Conservation (phyloP, 345 rosid genomes). For the Populus euphratica region DNA sequence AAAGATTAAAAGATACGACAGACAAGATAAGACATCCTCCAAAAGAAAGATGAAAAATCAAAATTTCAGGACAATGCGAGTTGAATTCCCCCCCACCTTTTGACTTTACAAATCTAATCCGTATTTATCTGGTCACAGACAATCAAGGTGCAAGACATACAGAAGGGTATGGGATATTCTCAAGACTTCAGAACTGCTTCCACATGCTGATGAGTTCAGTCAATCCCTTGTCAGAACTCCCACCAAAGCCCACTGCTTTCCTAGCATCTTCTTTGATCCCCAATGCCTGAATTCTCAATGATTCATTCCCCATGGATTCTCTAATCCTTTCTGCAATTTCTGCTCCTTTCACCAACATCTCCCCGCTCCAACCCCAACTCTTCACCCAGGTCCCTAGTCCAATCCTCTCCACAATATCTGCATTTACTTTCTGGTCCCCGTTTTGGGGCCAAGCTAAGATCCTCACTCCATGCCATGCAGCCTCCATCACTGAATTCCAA, state of each 20-base stretch:
- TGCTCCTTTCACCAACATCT: constrained; percentile 8
- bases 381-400: neutral
- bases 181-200: neutral
- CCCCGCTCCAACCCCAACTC: constrained; percentile 13
- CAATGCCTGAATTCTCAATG: constrained; percentile 17
- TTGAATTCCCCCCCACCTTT: too few relatives aligned
- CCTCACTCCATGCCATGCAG: constrained; percentile 34
- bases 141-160: neutral
- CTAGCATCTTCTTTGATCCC: constrained; percentile 30
- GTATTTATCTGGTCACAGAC: neutral
- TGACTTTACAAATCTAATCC: too few relatives aligned
- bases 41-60: too few relatives aligned
- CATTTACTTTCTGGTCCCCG: constrained; percentile 38
- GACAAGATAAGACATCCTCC: too few relatives aligned
- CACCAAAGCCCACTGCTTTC: constrained; percentile 29
- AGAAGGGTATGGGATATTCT: neutral
- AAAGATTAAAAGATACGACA: neutral
- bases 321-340: constrained; percentile 7
- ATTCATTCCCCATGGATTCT: constrained; percentile 31
- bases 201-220: constrained; percentile 2
- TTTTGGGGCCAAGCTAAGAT: constrained; percentile 43
- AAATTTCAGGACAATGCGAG: neutral
- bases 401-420: neutral
- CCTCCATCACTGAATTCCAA: constrained; percentile 50
- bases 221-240: constrained; percentile 13